Evolutionary conservation across 192 early-diverging fungal species (phyloP), one percentile per base, ranked within the genome.

Genomic region (Coemansia guatemalensis): DNA sequence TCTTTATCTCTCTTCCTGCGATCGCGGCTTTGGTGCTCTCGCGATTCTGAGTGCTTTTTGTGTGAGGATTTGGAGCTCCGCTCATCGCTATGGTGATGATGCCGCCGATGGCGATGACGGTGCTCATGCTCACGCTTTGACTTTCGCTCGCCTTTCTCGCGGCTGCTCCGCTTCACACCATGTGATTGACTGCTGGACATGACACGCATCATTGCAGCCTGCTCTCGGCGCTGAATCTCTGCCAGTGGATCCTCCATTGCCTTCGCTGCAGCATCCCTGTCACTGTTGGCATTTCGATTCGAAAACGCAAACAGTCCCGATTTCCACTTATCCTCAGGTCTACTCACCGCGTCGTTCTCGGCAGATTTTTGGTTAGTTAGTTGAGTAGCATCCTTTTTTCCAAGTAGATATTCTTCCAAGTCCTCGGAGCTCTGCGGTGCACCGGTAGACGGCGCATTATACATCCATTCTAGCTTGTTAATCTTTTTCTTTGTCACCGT

Each of bases 381-480:
- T 8, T 86, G 81, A 67, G 92, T 91, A 1, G 96, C 89, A 48
- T 88, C 81, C 58, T 89, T 90, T 44, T 92, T 94, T 6, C 96
- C 96, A 25, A 99, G 71, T n/a, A 99, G 67, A 71, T 86, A 99
- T 1, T 88, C 92, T 68, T 99, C 96, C 53, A 89, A 80, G 48
- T 95, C 93, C 52, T 92, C 88, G 22, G 68, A 73, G 27, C 76
- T 84, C 3, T 92, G 91, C 12, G 71, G 61, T 21, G 60, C 51
- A 1, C 60, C 56, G 1, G 48, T 33, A 9, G 70, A 56, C 4
- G 86, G 92, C 20, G 85, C 85, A 47, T 85, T 85, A 64, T 99
- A 99, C 93, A 99, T 97, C 96, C 96, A 99, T 61, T 97, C 95
- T 3, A 99, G 68, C 32, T 89, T 85, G 47, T 95, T 90, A n/a